phyloP scores from a whole-genome alignment of 2,329 filamentous ascomycete genomes.

The Coleophoma crateriformis region DNA sequence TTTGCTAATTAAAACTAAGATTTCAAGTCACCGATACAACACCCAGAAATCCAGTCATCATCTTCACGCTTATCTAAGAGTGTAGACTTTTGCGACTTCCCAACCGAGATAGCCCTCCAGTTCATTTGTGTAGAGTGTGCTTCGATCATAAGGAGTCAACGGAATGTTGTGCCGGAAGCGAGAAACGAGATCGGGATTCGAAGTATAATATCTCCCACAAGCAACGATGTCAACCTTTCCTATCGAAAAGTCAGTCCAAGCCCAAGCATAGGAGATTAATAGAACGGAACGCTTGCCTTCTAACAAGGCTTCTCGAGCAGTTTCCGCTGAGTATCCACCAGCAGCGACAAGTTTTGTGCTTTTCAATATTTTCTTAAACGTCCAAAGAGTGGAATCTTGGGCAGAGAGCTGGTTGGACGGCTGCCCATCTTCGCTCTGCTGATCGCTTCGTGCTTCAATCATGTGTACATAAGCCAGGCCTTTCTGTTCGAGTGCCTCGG shows the following conservation, averaged over 20 bases:
- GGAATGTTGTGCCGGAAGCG: not conserved
- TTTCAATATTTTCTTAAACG: constrained; percentile 22
- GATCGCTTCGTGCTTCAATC: constrained; percentile 37
- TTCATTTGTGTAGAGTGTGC: constrained; percentile 2
- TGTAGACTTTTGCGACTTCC: not conserved
- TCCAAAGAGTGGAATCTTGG: not conserved
- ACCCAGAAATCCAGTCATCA: too few relatives aligned
- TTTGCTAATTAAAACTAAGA: too few relatives aligned
- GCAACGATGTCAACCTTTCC: constrained; percentile 2
- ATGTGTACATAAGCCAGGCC: constrained; percentile 56
- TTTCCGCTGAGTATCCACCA: not conserved
- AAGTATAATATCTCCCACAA: constrained; percentile 6
- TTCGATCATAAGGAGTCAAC: not conserved
- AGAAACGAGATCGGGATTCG: constrained; percentile 3
- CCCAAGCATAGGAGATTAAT: not conserved
- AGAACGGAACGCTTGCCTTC: not conserved
- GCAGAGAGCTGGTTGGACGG: too few relatives aligned
- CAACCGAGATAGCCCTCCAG: constrained; percentile 1
- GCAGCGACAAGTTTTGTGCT: constrained; percentile 26
- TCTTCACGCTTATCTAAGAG: too few relatives aligned
- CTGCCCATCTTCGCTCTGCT: not conserved
- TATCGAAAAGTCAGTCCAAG: not conserved
- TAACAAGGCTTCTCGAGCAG: not conserved
- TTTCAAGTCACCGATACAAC: too few relatives aligned
- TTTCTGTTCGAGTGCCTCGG: constrained; percentile 40